These are phyloP conservation scores for Beverwykella pulmonaria DNA, from an alignment of 495 filamentous ascomycete species.

Conservation along the genomic window DNA sequence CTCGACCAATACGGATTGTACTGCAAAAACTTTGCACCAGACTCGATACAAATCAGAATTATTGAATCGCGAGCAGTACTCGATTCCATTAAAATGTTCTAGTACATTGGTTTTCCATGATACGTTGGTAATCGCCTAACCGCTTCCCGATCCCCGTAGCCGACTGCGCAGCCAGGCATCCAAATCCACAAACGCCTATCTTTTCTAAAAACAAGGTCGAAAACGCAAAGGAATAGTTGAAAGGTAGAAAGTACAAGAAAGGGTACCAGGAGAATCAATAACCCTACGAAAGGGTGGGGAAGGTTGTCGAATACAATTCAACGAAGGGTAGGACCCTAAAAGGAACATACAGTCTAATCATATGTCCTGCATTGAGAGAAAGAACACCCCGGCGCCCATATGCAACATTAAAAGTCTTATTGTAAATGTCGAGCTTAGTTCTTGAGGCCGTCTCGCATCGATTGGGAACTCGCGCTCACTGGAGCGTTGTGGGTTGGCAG, in stretches of 20 bases:
- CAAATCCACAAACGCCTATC: conserved; percentile 20
- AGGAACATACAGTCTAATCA: neutral
- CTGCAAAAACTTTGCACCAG: no score
- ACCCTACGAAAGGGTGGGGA: neutral
- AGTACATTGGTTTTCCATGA: conserved; percentile 16
- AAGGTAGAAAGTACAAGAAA: conserved; percentile 26
- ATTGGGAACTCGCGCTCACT: conserved; percentile 89
- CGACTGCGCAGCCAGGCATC: neutral
- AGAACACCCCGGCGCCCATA: conserved; percentile 5
- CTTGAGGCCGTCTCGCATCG: conserved; percentile 82
- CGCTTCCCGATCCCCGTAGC: neutral
- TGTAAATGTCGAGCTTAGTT: conserved; percentile 3
- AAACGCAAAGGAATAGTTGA: neutral
- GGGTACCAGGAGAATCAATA: neutral
- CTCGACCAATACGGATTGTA: conserved; percentile 13
- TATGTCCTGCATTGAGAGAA: neutral
- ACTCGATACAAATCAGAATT: no score
- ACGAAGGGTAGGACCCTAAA: neutral
- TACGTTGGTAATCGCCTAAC: neutral
- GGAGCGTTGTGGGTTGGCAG: conserved; percentile 71
- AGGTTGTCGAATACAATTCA: conserved; percentile 15
- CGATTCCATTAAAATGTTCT: conserved; percentile 5
- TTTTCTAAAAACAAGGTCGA: conserved; percentile 8
- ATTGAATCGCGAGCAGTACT: neutral
- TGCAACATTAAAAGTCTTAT: conserved; percentile 2